Base-by-base conservation (phyloP, 352 stramenopile genomes). In the Phytophthora ohioensis region DNA sequence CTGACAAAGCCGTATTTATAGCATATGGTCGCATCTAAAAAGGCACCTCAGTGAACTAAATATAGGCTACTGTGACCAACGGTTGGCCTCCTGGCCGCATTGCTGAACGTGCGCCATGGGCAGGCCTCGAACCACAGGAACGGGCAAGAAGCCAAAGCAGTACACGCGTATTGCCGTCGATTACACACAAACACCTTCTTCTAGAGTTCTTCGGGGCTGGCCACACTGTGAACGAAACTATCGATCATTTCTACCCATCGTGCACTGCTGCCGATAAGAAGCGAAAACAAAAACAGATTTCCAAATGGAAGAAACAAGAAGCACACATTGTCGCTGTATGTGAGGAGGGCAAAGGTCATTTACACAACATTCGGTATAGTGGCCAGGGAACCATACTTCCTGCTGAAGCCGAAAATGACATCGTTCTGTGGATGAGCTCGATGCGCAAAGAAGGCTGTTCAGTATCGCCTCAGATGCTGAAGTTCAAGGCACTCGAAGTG, bases 221-320 rank as follows among this genome's bases (percentile, higher is more conserved):
- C 1, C 35, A 57, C 30, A 57, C 5, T 5, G 21, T 64, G 21
- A 57, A 49, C 9, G 57, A 57, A 41, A 34, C 32, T 13, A 56
- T 56, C 32, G 21, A 4, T 6, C 34, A 39, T 17, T 56, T 64
- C 34, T 49, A 64, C 12, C 35, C 45, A 0, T 21, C 7, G 10
- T 63, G 36, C 10, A 47, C 27, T 35, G 3, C 12, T 4, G 5
- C 1, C 1, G 41, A 45, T 15, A 62, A 43, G 9, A 42, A 3
- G 11, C 42, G 43, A 11, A 57, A 66, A 10, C 47, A 58, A 15
- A 66, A 58, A 1, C 59, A 59, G 13, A 46, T 53, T 32, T 67
- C 52, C 0, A 69, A 63, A 9, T 69, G 52, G 43, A 69, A 63
- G 39, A 56, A 69, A 12, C 35, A 65, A 48, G 46, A 45, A 12